Base-by-base conservation (phyloP, 1,284 basidiomycete species). In the Ceratobasidium sp. region DNA sequence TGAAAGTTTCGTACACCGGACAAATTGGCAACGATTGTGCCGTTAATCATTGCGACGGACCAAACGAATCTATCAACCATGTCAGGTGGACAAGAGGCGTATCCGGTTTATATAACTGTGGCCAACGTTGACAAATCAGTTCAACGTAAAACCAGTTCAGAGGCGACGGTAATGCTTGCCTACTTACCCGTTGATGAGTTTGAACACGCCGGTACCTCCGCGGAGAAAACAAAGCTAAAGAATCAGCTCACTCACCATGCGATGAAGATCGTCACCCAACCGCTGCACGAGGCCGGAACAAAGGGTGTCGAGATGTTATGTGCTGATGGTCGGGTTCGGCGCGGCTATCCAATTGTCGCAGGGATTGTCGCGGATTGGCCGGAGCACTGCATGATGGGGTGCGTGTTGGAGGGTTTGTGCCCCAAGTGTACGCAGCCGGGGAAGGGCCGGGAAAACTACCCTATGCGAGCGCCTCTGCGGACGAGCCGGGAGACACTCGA, bases 331-430 rank as follows among this genome's bases (percentile, higher is more conserved):
- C 8, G 47, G 11, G 56, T 76, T 1, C 64, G 47, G 4, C 47
- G 64, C 31, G 39, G 42, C 17, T 66, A 49, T 31, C 64, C 64
- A 20, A 75, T 80, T 26, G 76, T 81, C 3, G 79, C 79, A 13
- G 77, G 75, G 0, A 80, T 79, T 37, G 53, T 81, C 26, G 80
- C 79, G 10, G 80, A 81, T 54, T 79, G 78, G 60, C 80, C 79
- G 13, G 80, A 81, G 37, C 78, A 80, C 45, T 78, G 76, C 28
- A 60, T 80, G 15, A 58, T 80, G 20, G 65, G 69, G 15, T 79
- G 80, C 68, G 51, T 47, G 17, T n/a, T 10, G 17, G 23, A 75
- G 47, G 47, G 49, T 10, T 15, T 23, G 6, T 78, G 78, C 54
- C 76, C 51, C 5, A 61, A 39, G 20, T 77, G 76, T 42, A 20